phyloP scores from a whole-genome alignment of 345 rosid genomes.

The Aethionema arabicum region DNA sequence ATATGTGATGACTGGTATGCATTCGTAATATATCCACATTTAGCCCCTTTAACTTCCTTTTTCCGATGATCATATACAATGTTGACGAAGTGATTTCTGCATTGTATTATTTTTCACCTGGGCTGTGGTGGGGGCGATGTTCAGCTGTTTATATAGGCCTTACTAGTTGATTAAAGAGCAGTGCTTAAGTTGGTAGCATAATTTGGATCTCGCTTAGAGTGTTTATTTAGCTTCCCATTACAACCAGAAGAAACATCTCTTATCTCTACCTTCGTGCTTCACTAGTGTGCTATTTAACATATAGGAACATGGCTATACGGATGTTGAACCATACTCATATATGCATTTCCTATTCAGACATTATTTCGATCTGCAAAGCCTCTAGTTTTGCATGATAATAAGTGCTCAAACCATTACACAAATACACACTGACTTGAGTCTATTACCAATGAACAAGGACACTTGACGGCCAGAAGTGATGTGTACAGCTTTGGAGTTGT shows the following conservation, averaged over 20 bases:
- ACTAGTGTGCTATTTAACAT: conserved; percentile 10
- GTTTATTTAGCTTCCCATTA: not conserved
- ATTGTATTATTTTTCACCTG: conserved; percentile 6
- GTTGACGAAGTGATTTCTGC: not conserved
- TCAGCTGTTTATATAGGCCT: conserved; percentile 3
- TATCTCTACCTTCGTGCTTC: conserved; percentile 11
- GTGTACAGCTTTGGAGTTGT: conserved; percentile 98
- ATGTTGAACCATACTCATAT: conserved; percentile 19
- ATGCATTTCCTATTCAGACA: not conserved
- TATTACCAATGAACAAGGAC: conserved; percentile 56
- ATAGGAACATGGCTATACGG: not conserved
- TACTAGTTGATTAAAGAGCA: conserved; percentile 8
- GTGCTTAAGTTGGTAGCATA: conserved; percentile 16
- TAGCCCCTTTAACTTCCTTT: not conserved
- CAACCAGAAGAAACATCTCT: not conserved
- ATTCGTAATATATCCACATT: conserved; percentile 6
- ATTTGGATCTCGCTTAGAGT: conserved; percentile 1
- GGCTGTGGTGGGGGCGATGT: conserved; percentile 1
- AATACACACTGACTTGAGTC: conserved; percentile 25
- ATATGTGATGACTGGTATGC: conserved; percentile 94
- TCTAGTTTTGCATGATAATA: conserved; percentile 11
- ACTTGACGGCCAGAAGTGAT: conserved; percentile 91
- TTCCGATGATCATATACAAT: conserved; percentile 14
- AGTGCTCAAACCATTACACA: conserved; percentile 13
- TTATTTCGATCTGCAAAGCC: not conserved